Evolutionary conservation across 352 stramenopile genomes (phyloP).

Genomic region (Peronospora destructor): DNA sequence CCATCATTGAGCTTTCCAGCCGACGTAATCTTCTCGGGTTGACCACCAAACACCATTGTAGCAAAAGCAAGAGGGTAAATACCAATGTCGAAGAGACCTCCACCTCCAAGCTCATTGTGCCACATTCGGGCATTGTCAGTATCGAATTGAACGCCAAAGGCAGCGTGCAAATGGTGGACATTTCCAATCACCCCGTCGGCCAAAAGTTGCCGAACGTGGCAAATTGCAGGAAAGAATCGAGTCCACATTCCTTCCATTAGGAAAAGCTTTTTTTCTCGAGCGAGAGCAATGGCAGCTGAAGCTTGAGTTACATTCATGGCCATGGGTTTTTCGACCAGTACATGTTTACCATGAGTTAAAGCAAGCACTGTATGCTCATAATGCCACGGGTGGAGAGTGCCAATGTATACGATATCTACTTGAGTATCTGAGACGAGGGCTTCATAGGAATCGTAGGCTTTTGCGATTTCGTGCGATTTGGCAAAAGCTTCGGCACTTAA

Average conservation of each 20-base stretch:
- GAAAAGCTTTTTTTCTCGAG: conserved; percentile 65
- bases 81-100: conserved; percentile 64
- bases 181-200: conserved; percentile 49
- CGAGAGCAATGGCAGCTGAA: conserved; percentile 50
- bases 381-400: conserved; percentile 85
- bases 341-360: conserved; percentile 83
- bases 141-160: conserved; percentile 58
- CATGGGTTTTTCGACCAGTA: conserved; percentile 92
- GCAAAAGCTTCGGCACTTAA: conserved; percentile 42
- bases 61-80: conserved; percentile 73
- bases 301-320: conserved; percentile 80
- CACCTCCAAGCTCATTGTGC: conserved; percentile 62
- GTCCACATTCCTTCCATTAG: conserved; percentile 85
- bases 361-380: conserved; percentile 68
- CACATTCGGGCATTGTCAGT: conserved; percentile 50
- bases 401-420: conserved; percentile 91
- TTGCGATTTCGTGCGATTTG: conserved; percentile 23
- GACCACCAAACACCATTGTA: conserved; percentile 49
- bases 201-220: conserved; percentile 56
- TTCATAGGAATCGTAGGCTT: conserved; percentile 81
- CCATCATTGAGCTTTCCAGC: conserved; percentile 20
- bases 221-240: conserved; percentile 72
- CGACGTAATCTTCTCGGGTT: conserved; percentile 37
- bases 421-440: conserved; percentile 64
- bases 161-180: conserved; percentile 58